phyloP scores from a whole-genome alignment of 2,329 filamentous ascomycete species.

The Colletotrichum sublineola region DNA sequence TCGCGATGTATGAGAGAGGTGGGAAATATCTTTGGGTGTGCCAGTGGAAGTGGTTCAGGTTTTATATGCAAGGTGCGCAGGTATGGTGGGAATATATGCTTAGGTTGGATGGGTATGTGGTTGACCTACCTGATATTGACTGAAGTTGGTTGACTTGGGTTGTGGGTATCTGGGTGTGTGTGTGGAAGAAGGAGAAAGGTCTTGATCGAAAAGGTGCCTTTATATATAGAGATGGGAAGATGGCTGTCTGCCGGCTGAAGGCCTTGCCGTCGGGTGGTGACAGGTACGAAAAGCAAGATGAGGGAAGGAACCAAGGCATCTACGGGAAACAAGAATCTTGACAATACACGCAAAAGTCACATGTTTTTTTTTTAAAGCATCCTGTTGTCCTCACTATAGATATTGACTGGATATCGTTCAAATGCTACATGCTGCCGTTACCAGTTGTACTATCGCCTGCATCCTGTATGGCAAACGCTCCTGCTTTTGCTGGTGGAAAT shows the following conservation, averaged over 20 bases:
- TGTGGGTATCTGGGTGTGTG: neutral
- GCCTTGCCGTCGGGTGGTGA: neutral
- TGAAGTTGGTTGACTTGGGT: slow-evolving; percentile 6
- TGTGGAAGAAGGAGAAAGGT: neutral
- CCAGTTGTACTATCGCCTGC: neutral
- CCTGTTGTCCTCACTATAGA: neutral
- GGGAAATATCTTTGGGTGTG: neutral
- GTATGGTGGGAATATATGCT: neutral
- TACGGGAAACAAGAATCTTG: too few species aligned
- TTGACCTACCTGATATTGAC: neutral
- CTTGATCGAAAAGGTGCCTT: neutral
- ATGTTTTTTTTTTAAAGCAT: too few species aligned
- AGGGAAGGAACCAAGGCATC: neutral
- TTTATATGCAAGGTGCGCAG: too few species aligned
- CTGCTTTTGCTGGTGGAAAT: neutral
- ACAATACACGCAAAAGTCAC: neutral
- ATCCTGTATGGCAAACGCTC: neutral
- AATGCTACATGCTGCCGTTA: neutral
- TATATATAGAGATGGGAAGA: neutral
- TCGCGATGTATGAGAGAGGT: neutral
- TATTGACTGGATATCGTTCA: neutral
- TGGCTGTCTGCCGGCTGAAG: neutral
- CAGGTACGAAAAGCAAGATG: neutral
- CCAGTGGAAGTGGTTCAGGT: neutral
- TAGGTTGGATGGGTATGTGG: neutral